These are phyloP conservation scores for Rhytidiadelphus loreus DNA, from an alignment of 225 moss, liverwort and hornwort species.

Conservation along the genomic window DNA sequence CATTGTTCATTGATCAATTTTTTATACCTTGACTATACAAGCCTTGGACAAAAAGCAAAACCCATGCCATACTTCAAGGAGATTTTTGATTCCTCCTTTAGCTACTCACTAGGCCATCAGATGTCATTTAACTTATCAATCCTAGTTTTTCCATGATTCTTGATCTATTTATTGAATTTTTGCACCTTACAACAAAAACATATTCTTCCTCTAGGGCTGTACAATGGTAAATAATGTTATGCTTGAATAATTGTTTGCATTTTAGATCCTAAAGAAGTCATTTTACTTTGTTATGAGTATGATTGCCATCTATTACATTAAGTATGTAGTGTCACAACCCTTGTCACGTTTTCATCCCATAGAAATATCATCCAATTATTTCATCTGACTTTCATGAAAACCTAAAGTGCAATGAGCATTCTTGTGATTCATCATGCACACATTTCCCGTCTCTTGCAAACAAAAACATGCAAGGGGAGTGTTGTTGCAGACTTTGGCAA, in stretches of 20 bases:
- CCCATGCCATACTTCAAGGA: neutral
- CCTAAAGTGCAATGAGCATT: too few species aligned
- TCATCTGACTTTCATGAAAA: too few species aligned
- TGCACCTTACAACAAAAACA: neutral
- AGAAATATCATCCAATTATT: too few species aligned
- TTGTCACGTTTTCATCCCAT: too few species aligned
- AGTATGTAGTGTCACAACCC: too few species aligned
- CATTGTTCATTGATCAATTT: neutral
- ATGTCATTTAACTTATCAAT: neutral
- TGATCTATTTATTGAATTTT: neutral
- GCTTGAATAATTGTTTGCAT: neutral
- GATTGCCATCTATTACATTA: neutral
- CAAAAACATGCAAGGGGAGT: too few species aligned
- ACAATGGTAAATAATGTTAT: neutral
- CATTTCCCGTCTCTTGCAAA: too few species aligned
- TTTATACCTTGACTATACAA: rapidly evolving
- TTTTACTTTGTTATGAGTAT: neutral
- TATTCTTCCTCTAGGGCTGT: neutral
- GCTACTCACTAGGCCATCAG: rapidly evolving
- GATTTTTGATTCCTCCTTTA: too few species aligned
- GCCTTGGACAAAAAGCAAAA: neutral
- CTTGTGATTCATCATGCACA: too few species aligned
- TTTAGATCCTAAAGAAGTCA: neutral
- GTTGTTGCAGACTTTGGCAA: too few species aligned
- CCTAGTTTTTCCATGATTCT: neutral